Percentiles rank a stretch among this genome's conserved stretches.
Evolutionary conservation across 208 protist genomes (phyloP).

Genomic region (Herpetomonas samuelpessoai): DNA sequence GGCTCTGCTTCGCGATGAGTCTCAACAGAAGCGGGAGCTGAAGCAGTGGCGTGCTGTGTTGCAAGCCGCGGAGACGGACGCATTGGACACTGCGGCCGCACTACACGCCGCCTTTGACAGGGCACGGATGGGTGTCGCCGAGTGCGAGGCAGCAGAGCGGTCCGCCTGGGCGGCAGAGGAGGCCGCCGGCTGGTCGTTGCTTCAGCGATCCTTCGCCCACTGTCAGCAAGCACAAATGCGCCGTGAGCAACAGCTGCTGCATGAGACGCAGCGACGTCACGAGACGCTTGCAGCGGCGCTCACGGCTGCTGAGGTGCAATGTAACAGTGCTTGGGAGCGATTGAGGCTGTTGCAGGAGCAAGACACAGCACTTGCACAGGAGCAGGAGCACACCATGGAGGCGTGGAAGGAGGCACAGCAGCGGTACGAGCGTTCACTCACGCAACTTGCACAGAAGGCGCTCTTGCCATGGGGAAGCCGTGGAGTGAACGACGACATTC

Average conservation of each 20-base stretch:
- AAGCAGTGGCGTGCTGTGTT: background rate
- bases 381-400: background rate
- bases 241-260: too few relatives aligned
- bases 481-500: too few relatives aligned
- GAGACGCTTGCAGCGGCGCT: background rate
- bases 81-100: too few relatives aligned
- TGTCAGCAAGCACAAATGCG: too few relatives aligned
- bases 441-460: background rate
- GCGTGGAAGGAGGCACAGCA: background rate
- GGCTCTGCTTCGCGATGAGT: background rate
- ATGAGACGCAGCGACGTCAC: too few relatives aligned
- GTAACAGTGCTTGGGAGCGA: background rate
- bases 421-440: background rate
- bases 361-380: background rate
- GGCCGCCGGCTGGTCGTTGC: too few relatives aligned
- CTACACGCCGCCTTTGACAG: too few relatives aligned
- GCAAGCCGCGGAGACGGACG: too few relatives aligned
- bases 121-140: too few relatives aligned
- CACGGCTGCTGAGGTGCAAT: background rate
- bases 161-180: too few relatives aligned
- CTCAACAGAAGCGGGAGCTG: background rate
- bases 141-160: too few relatives aligned
- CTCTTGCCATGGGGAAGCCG: background rate
- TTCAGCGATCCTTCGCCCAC: too few relatives aligned
- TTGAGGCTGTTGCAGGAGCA: background rate